Evolutionary conservation across 2,329 filamentous ascomycete species (phyloP).

Genomic region (Cladobotryum mycophilum): DNA sequence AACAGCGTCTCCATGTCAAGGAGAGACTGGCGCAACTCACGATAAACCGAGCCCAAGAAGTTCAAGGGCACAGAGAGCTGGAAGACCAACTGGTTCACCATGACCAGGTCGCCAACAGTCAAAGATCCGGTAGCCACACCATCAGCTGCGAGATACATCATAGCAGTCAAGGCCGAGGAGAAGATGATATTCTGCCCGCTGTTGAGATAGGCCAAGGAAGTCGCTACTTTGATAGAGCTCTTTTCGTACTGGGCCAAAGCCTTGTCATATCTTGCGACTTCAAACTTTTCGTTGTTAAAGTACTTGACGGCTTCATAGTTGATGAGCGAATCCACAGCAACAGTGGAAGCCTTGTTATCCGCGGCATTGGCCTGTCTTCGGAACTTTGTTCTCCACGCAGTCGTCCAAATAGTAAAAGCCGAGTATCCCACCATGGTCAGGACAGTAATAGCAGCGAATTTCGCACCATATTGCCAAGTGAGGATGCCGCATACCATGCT

Average conservation of each 20-base stretch:
- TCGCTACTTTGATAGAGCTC: constrained; percentile 94
- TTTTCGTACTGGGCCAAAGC: constrained; percentile 82
- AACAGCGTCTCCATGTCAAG: constrained; percentile 99
- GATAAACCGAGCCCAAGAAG: constrained; percentile 96
- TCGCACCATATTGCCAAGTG: constrained; percentile 88
- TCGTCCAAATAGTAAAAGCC: constrained; percentile 95
- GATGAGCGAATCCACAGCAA: constrained; percentile 93
- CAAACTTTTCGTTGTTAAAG: constrained; percentile 97
- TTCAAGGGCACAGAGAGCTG: constrained; percentile 95
- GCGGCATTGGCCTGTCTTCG: constrained; percentile 91
- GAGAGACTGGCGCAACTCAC: constrained; percentile 87
- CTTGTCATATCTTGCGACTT: constrained; percentile 83
- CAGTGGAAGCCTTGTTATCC: constrained; percentile 90
- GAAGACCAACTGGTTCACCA: constrained; percentile 98
- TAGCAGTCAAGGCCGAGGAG: constrained; percentile 82
- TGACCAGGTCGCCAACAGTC: constrained; percentile 92
- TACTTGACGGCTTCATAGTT: constrained; percentile 99
- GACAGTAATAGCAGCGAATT: constrained; percentile 87
- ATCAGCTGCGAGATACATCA: constrained; percentile 96
- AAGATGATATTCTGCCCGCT: constrained; percentile 96
- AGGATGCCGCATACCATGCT: constrained; percentile 92
- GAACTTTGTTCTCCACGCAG: constrained; percentile 95
- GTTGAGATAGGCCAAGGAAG: constrained; percentile 87
- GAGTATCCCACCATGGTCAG: constrained; percentile 90
- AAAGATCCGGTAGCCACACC: constrained; percentile 76